These are phyloP conservation scores for Avena sativa DNA, from an alignment of 176 grass and related monocot species.

Conservation along the genomic window DNA sequence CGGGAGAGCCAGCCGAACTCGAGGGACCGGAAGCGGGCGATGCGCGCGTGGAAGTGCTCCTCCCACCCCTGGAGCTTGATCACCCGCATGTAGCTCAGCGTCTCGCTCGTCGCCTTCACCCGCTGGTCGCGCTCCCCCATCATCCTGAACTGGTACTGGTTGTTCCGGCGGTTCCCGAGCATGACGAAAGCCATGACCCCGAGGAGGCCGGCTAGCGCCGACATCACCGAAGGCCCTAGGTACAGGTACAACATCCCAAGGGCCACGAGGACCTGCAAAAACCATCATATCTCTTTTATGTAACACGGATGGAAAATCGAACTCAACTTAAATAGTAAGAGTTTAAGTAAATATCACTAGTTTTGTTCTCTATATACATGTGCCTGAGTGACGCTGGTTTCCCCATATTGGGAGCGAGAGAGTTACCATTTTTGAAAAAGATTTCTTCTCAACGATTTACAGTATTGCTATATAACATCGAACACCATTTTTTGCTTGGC, in stretches of 20 bases:
- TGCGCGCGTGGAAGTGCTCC: conserved; percentile 65
- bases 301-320: too few species aligned
- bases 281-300: neutral
- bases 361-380: too few species aligned
- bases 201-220: conserved; percentile 59
- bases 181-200: conserved; percentile 66
- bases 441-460: too few species aligned
- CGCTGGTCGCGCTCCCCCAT: conserved; percentile 77
- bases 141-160: conserved; percentile 76
- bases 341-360: too few species aligned
- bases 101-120: conserved; percentile 97
- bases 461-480: too few species aligned
- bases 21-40: conserved; percentile 53
- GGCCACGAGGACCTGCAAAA: neutral
- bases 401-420: too few species aligned
- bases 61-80: conserved; percentile 99
- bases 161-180: conserved; percentile 67
- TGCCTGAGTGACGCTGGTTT: too few species aligned
- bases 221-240: conserved; percentile 73
- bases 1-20: conserved; percentile 78
- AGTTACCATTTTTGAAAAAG: too few species aligned
- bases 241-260: conserved; percentile 64
- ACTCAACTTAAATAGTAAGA: too few species aligned
- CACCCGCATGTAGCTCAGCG: conserved; percentile 89
- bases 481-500: too few species aligned